Evolutionary conservation across 106 monocot genomes (phyloP).

Genomic region (Amphibolis antarctica): DNA sequence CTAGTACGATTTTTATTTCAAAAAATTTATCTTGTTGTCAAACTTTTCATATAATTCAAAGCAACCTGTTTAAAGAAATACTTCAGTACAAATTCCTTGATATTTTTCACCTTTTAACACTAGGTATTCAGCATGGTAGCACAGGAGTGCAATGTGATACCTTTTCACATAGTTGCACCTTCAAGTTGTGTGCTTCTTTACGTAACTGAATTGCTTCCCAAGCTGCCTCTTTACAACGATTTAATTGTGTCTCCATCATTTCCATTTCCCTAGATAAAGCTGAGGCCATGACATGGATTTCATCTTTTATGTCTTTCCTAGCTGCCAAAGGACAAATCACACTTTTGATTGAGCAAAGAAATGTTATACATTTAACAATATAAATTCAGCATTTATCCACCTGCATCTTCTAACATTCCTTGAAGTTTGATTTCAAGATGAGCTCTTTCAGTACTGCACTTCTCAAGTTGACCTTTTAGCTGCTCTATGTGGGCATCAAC

Average conservation of each 20-base stretch:
- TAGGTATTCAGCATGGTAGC: not conserved
- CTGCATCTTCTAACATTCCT: conserved; percentile 86
- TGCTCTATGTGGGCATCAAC: conserved; percentile 52
- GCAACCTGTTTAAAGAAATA: too few relatives aligned
- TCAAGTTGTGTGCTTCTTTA: conserved; percentile 45
- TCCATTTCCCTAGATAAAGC: conserved; percentile 80
- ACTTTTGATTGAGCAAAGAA: not conserved
- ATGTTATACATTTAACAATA: not conserved
- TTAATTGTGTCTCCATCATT: conserved; percentile 83
- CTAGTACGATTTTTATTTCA: too few relatives aligned
- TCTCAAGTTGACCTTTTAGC: conserved; percentile 63
- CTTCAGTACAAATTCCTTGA: too few relatives aligned
- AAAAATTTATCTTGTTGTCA: too few relatives aligned
- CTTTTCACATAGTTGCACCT: conserved; percentile 44
- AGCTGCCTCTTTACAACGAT: conserved; percentile 66
- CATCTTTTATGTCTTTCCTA: conserved; percentile 87
- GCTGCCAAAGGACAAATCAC: conserved; percentile 20
- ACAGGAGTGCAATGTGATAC: conserved; percentile 13
- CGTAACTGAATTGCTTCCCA: conserved; percentile 50
- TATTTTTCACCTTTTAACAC: too few relatives aligned
- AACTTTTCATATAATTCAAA: too few relatives aligned
- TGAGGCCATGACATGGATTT: conserved; percentile 79
- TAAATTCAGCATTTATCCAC: conserved; percentile 20
- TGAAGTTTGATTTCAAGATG: conserved; percentile 70
- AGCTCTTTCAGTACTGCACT: conserved; percentile 53